Evolutionary conservation across 345 rosid species (phyloP).

Genomic region (Cardamine resedifolia): DNA sequence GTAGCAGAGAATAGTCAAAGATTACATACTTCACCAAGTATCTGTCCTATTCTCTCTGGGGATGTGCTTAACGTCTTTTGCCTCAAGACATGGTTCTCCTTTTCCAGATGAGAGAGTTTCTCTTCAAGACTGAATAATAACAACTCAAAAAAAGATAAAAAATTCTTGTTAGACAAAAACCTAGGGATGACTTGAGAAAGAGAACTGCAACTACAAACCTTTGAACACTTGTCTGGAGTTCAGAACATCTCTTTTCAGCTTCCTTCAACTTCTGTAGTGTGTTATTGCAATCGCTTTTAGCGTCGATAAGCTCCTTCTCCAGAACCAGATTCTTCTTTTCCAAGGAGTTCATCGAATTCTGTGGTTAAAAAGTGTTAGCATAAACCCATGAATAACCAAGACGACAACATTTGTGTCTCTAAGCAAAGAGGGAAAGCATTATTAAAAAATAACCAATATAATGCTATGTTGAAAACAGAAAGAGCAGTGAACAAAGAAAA

Average conservation of each 20-base stretch:
- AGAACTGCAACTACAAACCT: slow-evolving; percentile 49
- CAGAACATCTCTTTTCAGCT: slow-evolving; percentile 66
- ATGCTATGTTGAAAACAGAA: slow-evolving; percentile 1
- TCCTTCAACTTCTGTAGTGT: slow-evolving; percentile 58
- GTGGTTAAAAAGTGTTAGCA: slow-evolving; percentile 13
- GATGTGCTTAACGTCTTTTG: slow-evolving; percentile 65
- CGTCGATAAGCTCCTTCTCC: slow-evolving; percentile 67
- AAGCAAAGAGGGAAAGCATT: slow-evolving; percentile 14
- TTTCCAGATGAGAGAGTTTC: slow-evolving; percentile 71
- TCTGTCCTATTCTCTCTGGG: slow-evolving; percentile 52
- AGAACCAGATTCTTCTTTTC: slow-evolving; percentile 67
- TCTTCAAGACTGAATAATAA: slow-evolving; percentile 58
- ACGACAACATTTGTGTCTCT: slow-evolving; percentile 14
- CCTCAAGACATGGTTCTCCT: slow-evolving; percentile 82
- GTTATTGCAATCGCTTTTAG: slow-evolving; percentile 53
- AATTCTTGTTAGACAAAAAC: neutral
- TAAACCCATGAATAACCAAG: slow-evolving; percentile 26
- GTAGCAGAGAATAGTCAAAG: slow-evolving; percentile 24
- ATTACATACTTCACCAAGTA: slow-evolving; percentile 68
- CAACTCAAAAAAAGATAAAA: neutral
- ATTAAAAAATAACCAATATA: neutral
- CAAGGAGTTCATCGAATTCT: slow-evolving; percentile 58
- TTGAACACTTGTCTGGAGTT: slow-evolving; percentile 63
- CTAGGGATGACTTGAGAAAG: slow-evolving; percentile 10
- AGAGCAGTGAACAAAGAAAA: neutral